Evolutionary conservation across 345 rosid genomes (phyloP), one percentile per base, ranked within the genome.

Genomic region (Aquilaria malaccensis): DNA sequence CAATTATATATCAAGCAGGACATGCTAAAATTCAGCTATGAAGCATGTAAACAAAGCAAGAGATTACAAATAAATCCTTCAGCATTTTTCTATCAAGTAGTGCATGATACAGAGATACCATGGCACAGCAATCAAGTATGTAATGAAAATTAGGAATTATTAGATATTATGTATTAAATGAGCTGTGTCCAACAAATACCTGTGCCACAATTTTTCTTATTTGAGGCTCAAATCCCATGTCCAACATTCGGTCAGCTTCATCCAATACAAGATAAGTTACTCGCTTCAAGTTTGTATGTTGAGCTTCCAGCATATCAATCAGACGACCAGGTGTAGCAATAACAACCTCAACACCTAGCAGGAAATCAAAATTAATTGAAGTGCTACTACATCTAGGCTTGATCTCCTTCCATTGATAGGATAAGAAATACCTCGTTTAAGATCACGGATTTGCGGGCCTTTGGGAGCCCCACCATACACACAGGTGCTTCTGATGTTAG

Each of bases 161-260:
- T 37, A 37, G 43, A 9, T 9, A 37, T 37, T 9, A 37, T 37
- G 43, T 37, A 37, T 9, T 9, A 37, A 37, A 37, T 37, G 7
- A 37, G 43, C 43, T 37, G 43, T 22, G 43, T 37, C 43, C 7
- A 37, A 37, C 7, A 62, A 57, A 52, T 66, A 84, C 97, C 84
- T 94, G 99, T 52, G 89, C 72, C 12, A 88, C 33, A 70, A 94
- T 83, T 80, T 86, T 88, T 77, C 97, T 86, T 70, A 94, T 90
- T 67, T 94, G 99, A 70, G 99, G 96, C 76, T 88, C 99, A 82
- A 90, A 90, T 13, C 97, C 98, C 98, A 93, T 93, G 73, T 93
- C 98, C 78, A 92, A 74, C 98, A 92, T 92, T 66, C 97, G 69
- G 74, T 94, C 99, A 61, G 99, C 96, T 73, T 94, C 99, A 71